Evolutionary conservation across 345 rosid genomes (phyloP), one percentile per base, ranked within the genome.

Genomic region (Melaleuca quinquenervia): DNA sequence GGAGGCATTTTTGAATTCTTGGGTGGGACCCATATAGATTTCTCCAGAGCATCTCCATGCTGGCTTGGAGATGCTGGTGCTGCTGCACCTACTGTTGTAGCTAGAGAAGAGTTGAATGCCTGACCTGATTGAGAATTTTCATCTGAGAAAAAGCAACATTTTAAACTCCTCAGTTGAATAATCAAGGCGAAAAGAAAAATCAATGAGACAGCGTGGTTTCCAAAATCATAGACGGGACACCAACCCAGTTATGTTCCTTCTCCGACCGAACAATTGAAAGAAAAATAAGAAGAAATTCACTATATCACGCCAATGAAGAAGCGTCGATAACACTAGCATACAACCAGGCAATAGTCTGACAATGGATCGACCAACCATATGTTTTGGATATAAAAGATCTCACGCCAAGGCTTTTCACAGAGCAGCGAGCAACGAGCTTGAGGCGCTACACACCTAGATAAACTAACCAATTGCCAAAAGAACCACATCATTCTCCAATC

Each of bases 21-120:
- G 10, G 95, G 90, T 52, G 98, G 98, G 87, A 93, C 92, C 99
- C 99, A 96, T 41, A 97, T 93, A 54, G 94, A 91, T 82, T 89
- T 91, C 55, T 83, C 64, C 84, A 64, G 53, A 85, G 41, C 88
- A 52, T 86, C 89, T 87, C 82, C 82, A 88, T 88, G 87, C 84
- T 50, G 86, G 82, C 90, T 85, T 87, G 86, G 44, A 36, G 89
- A 54, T 11, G 89, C 70, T 32, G 87, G 89, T n/a, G 82, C 80
- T 36, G 80, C 85, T 62, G 85, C 75, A 85, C 84, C 86, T 16
- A 29, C 51, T 27, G 90, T 86, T 44, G 91, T 84, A 50, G 85
- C 86, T 80, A 82, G 91, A 80, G 98, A 89, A 86, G 89, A 56
- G 82, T 87, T 88, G 82, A 89, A 82, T 36, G 89, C 85, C 50